A percentile compares a stretch with the other conserved stretches of the same genome.
phyloP scores from a whole-genome alignment of 2,329 filamentous ascomycete species.

The Trichoderma citrinoviride region DNA sequence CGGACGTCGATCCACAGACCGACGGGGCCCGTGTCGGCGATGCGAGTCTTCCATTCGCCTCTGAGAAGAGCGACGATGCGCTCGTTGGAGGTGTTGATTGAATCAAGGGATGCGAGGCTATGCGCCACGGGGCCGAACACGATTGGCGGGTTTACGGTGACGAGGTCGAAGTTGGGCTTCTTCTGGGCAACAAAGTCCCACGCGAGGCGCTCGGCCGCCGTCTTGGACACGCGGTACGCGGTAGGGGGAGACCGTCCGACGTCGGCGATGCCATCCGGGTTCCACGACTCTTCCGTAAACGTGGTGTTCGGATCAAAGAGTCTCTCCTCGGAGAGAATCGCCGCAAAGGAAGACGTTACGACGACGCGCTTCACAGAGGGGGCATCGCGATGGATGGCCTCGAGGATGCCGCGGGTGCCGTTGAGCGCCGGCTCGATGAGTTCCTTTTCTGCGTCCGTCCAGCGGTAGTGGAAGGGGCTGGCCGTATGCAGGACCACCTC shows the following conservation, averaged over 20 bases:
- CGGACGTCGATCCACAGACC: constrained; percentile 56
- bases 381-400: constrained; percentile 60
- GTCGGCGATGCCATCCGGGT: constrained; percentile 49
- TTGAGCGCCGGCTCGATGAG: constrained; percentile 57
- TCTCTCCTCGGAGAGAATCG: constrained; percentile 44
- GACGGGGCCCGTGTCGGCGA: constrained; percentile 43
- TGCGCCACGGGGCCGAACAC: constrained; percentile 54
- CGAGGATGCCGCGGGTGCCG: constrained; percentile 66
- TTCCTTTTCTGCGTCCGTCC: constrained; percentile 50
- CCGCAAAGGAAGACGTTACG: constrained; percentile 56
- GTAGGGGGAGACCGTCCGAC: constrained; percentile 39
- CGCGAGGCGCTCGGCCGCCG: constrained; percentile 51
- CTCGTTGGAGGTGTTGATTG: constrained; percentile 54
- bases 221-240: constrained; percentile 56
- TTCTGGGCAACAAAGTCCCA: constrained; percentile 50
- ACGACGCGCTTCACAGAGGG: constrained; percentile 68
- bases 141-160: constrained; percentile 54
- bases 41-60: constrained; percentile 47
- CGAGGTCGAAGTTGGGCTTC: constrained; percentile 49
- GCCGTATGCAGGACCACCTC: constrained; percentile 60
- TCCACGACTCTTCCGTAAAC: constrained; percentile 53
- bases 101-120: constrained; percentile 44
- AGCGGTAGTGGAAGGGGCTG: constrained; percentile 57
- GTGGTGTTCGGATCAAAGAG: constrained; percentile 39
- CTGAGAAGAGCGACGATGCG: constrained; percentile 50